Conservation (phyloP, 805 yeast genomes). For the Candida taoyuanica region DNA sequence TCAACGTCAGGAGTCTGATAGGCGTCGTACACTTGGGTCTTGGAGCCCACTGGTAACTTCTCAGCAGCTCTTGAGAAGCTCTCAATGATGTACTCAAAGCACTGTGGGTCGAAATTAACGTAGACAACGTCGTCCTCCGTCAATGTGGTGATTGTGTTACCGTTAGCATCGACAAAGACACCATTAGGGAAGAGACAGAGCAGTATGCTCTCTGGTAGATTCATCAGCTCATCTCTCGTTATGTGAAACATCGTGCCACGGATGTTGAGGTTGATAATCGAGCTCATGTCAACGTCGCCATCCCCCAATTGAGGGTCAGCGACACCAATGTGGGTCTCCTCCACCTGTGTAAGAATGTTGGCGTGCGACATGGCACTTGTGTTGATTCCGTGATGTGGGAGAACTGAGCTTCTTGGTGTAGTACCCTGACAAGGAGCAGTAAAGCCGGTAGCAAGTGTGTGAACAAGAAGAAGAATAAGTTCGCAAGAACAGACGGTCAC, state of each 20-base stretch:
- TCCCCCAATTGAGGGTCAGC: conserved; percentile 17
- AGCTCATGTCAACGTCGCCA: conserved; percentile 41
- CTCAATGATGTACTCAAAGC: conserved; percentile 78
- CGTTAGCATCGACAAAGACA: conserved; percentile 71
- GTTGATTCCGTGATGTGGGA: background rate
- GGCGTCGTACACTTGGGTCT: conserved; percentile 35
- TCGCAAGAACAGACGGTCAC: too few relatives aligned
- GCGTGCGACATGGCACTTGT: conserved; percentile 22
- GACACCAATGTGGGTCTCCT: conserved; percentile 38
- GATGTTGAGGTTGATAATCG: conserved; percentile 71
- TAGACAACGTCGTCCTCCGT: conserved; percentile 76
- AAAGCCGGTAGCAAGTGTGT: too few relatives aligned
- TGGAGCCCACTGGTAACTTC: conserved; percentile 42
- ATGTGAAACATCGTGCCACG: conserved; percentile 72
- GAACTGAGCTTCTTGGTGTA: too few relatives aligned
- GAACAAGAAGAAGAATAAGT: too few relatives aligned
- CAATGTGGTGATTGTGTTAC: conserved; percentile 71
- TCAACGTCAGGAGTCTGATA: conserved; percentile 49
- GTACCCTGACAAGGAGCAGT: too few relatives aligned
- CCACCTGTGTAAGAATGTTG: conserved; percentile 69
- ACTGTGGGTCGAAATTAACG: conserved; percentile 81
- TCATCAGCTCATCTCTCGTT: conserved; percentile 84
- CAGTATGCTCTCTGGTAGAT: conserved; percentile 84
- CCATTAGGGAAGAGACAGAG: conserved; percentile 89
- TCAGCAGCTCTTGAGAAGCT: conserved; percentile 66